Evolutionary conservation across 768 basidiomycete genomes (phyloP).

Genomic region (Suillus paluster): DNA sequence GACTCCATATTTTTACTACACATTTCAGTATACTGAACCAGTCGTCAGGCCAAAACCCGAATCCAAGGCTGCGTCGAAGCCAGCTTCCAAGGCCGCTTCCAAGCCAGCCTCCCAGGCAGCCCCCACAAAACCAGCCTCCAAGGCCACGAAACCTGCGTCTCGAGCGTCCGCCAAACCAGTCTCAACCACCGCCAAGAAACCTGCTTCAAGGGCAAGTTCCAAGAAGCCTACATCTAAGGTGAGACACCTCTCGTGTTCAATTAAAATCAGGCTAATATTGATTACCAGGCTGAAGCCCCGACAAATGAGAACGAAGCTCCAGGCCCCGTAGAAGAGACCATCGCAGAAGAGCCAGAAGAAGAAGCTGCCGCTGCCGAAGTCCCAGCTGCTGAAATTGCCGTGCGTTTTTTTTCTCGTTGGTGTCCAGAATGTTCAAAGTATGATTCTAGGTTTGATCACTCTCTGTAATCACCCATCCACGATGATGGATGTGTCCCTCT

Average conservation of each 20-base stretch:
- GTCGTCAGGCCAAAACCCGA: slow-evolving; percentile 42
- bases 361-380: slow-evolving; percentile 45
- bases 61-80: slow-evolving; percentile 33
- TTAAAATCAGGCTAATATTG: neutral
- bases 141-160: slow-evolving; percentile 44
- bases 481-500: slow-evolving; percentile 16
- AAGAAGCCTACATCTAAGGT: slow-evolving; percentile 72
- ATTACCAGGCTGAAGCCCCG: slow-evolving; percentile 37
- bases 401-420: slow-evolving; percentile 16
- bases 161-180: slow-evolving; percentile 46
- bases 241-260: slow-evolving; percentile 12
- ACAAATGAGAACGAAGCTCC: slow-evolving; percentile 44
- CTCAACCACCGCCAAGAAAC: slow-evolving; percentile 52
- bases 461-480: slow-evolving; percentile 18
- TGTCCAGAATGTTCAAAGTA: slow-evolving; percentile 4
- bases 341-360: slow-evolving; percentile 58
- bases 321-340: slow-evolving; percentile 48
- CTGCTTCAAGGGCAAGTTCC: slow-evolving; percentile 60
- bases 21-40: slow-evolving; percentile 7
- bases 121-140: slow-evolving; percentile 46
- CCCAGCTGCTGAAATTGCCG: slow-evolving; percentile 33
- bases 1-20: slow-evolving; percentile 11
- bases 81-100: slow-evolving; percentile 39
- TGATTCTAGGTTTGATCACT: slow-evolving; percentile 23
- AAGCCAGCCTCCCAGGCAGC: slow-evolving; percentile 46